Conservation (phyloP, 768 basidiomycete species). For the Rhodocollybia butyracea region DNA sequence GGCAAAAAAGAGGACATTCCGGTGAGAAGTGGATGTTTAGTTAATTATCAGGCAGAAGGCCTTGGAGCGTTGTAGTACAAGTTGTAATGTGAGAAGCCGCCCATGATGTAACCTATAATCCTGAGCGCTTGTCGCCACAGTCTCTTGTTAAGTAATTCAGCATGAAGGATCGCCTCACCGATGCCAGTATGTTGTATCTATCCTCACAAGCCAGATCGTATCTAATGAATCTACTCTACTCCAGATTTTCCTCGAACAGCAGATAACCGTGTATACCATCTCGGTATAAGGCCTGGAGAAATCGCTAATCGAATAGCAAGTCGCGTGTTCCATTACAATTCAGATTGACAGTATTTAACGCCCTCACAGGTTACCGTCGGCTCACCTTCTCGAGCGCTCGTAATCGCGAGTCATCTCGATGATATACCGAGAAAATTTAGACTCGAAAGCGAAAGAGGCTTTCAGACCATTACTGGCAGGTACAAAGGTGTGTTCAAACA, state of each 20-base stretch:
- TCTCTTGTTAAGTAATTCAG: neutral
- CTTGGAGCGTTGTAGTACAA: no score
- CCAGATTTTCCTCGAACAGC: conserved; percentile 75
- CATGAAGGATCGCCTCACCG: conserved; percentile 62
- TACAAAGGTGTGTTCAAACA: neutral
- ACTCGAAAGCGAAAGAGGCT: conserved; percentile 71
- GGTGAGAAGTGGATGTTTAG: no score
- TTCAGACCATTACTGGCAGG: conserved; percentile 64
- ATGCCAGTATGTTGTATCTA: conserved; percentile 55
- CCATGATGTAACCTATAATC: no score
- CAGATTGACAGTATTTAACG: neutral
- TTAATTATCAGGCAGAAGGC: no score
- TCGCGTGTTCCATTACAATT: conserved; percentile 4
- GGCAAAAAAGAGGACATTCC: no score
- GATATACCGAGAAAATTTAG: conserved; percentile 55
- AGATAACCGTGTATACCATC: conserved; percentile 75
- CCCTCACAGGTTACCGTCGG: conserved; percentile 66
- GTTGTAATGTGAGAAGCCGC: no score
- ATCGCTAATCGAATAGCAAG: conserved; percentile 78
- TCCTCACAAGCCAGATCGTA: neutral
- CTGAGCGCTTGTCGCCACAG: no score
- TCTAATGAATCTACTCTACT: no score
- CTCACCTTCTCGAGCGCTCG: conserved; percentile 60
- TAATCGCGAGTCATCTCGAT: conserved; percentile 61
- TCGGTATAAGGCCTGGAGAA: conserved; percentile 71